Conservation (phyloP, 2,329 filamentous ascomycete genomes). For the Tolypocladium tundrense region DNA sequence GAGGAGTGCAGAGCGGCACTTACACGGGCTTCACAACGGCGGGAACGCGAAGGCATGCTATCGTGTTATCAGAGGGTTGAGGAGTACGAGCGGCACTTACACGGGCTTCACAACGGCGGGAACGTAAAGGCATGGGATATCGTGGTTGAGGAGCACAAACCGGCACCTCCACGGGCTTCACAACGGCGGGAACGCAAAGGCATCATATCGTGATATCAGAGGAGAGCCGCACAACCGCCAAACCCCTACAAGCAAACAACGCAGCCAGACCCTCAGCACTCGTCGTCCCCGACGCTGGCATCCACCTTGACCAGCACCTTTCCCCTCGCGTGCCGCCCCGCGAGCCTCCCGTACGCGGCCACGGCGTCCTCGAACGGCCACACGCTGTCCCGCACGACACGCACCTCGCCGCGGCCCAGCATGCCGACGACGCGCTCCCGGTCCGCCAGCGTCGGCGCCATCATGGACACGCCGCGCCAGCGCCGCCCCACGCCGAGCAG, state of each 20-base stretch:
- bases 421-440: constrained; percentile 22
- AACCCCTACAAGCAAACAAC: background rate
- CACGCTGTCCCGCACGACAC: constrained; percentile 24
- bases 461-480: constrained; percentile 23
- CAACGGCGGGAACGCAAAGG: too few species aligned
- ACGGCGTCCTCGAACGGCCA: constrained; percentile 25
- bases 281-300: constrained; percentile 12
- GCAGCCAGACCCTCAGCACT: constrained; percentile 3
- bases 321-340: constrained; percentile 22
- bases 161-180: too few species aligned
- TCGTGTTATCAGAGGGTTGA: too few species aligned
- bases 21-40: too few species aligned
- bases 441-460: constrained; percentile 20
- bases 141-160: too few species aligned
- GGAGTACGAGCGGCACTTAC: too few species aligned
- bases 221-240: background rate
- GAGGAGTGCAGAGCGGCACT: too few species aligned
- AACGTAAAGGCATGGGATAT: too few species aligned
- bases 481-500: constrained; percentile 26
- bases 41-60: too few species aligned
- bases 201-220: too few species aligned
- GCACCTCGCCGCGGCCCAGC: constrained; percentile 22
- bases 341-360: constrained; percentile 24
- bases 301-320: constrained; percentile 27
- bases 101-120: too few species aligned